phyloP scores from a whole-genome alignment of 352 stramenopile species.

The Pythium dissotocum region DNA sequence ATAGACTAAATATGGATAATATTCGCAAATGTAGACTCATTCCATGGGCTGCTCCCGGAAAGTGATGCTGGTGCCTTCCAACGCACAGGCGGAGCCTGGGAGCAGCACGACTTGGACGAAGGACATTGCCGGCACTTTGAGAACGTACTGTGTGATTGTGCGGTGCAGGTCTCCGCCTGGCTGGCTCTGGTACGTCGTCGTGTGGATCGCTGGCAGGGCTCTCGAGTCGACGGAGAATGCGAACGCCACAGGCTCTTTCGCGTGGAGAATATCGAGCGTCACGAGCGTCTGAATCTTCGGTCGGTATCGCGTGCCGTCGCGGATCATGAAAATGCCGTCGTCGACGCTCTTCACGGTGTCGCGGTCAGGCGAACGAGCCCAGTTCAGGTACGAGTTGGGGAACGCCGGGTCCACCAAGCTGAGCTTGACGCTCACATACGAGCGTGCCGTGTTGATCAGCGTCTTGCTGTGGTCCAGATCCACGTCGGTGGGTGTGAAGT shows the following conservation, averaged over 20 bases:
- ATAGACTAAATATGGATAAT: background rate
- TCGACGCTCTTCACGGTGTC: background rate
- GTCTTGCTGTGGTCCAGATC: background rate
- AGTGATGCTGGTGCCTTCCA: constrained; percentile 12
- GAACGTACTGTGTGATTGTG: constrained; percentile 14
- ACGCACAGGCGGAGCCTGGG: constrained; percentile 10
- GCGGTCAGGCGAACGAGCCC: background rate
- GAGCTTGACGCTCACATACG: background rate
- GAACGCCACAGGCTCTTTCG: background rate
- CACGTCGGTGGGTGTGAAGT: constrained; percentile 6
- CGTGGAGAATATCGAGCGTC: background rate
- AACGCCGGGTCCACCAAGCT: background rate
- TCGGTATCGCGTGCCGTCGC: background rate
- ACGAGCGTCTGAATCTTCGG: background rate
- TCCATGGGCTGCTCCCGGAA: constrained; percentile 8
- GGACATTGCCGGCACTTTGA: background rate
- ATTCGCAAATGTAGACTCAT: background rate
- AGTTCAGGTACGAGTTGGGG: constrained; percentile 16
- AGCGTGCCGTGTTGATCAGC: background rate
- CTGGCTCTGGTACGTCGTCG: constrained; percentile 8
- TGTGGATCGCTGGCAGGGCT: background rate
- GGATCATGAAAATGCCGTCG: background rate
- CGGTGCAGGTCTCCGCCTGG: background rate
- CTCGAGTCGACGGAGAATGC: background rate
- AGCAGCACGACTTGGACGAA: constrained; percentile 16